phyloP scores from a whole-genome alignment of 2,329 filamentous ascomycete genomes.

The Raffaelea arxii region DNA sequence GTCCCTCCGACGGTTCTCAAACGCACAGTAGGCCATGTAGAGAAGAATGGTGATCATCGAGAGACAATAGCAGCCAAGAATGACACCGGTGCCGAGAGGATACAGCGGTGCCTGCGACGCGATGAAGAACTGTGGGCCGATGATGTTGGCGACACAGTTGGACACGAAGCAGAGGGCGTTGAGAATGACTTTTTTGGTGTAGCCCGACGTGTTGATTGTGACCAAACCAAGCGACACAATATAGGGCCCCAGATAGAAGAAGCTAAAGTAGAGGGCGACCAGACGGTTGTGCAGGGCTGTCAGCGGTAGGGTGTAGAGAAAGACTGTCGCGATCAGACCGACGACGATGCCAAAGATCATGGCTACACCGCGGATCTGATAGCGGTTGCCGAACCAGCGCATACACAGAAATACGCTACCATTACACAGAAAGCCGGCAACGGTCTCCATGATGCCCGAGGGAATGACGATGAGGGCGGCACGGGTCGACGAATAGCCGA shows the following conservation, averaged over 20 bases:
- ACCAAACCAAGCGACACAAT: constrained; percentile 20
- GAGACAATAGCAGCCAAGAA: not conserved
- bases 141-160: constrained; percentile 50
- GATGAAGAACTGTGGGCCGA: constrained; percentile 53
- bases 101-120: constrained; percentile 34
- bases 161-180: constrained; percentile 51
- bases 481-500: constrained; percentile 30
- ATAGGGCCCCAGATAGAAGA: constrained; percentile 3
- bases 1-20: not conserved
- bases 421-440: not conserved
- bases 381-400: constrained; percentile 25
- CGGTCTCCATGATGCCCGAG: constrained; percentile 2
- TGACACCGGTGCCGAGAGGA: constrained; percentile 3
- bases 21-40: constrained; percentile 1
- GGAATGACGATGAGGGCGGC: constrained; percentile 45
- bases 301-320: constrained; percentile 13
- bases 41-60: not conserved
- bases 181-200: constrained; percentile 54
- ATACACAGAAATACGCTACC: not conserved
- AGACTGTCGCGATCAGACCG: constrained; percentile 24
- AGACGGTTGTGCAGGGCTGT: not conserved
- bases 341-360: constrained; percentile 42
- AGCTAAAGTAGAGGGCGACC: not conserved
- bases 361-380: constrained; percentile 26
- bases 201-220: constrained; percentile 41